Conservation (phyloP, 805 yeast genomes). For the Spathaspora boniae region DNA sequence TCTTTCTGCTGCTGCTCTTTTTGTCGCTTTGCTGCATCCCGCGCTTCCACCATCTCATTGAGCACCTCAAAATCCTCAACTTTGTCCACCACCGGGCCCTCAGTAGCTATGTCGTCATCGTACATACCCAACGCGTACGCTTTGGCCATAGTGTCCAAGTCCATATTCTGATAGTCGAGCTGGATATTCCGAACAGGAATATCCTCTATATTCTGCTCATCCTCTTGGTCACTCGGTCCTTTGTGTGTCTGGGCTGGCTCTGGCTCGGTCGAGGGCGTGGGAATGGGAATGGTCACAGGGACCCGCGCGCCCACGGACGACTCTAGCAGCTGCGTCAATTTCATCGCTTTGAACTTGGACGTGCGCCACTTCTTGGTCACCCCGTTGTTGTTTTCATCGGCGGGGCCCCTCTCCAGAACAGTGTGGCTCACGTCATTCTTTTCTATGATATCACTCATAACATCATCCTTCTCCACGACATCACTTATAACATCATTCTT, state of each 20-base stretch:
- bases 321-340: neutral
- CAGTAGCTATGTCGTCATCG: conserved; percentile 56
- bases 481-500: neutral
- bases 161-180: conserved; percentile 41
- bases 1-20: conserved; percentile 3
- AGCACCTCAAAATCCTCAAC: conserved; percentile 52
- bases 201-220: neutral
- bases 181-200: conserved; percentile 20
- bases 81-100: conserved; percentile 53
- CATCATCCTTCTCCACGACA: neutral
- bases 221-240: no score
- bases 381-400: neutral
- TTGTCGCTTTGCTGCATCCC: conserved; percentile 13
- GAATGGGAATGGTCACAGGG: neutral
- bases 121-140: conserved; percentile 59
- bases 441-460: neutral
- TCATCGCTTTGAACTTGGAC: conserved; percentile 5
- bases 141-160: conserved; percentile 55
- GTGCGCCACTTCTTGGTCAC: no score
- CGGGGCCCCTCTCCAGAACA: neutral
- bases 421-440: no score
- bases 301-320: neutral
- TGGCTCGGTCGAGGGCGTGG: neutral
- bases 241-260: no score
- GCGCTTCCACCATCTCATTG: conserved; percentile 45